Base-by-base conservation (phyloP, 192 early-diverging fungal species). In the Coemansia sp. region DNA sequence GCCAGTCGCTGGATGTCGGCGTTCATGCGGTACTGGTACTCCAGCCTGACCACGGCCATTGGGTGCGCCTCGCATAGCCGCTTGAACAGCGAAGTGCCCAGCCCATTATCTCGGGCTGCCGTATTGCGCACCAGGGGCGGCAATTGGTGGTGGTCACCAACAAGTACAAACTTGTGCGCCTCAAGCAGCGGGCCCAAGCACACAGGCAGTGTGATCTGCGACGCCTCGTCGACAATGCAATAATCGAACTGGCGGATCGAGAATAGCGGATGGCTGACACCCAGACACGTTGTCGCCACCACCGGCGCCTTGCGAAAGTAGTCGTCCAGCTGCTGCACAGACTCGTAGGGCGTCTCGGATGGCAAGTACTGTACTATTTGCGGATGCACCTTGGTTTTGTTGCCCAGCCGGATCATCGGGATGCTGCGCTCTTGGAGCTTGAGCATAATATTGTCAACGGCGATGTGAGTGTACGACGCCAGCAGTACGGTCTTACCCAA, bases 211-310 rank as follows among this genome's bases (percentile, higher is more conserved):
- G 93, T 94, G 25, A 98, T 87, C 75, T 98, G 97, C 15, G 96
- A 94, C 9, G 96, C 95, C 63, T 98, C 97, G 75, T 98, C 97
- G 6, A 98, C 88, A 54, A 98, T 96, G 68, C 95, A 97, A 73
- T 94, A 96, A 74, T 98, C 97, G 74, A 98, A 98, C 46, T 78
- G 67, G 41, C 91, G 86, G 60, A 85, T 86, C 4, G 84, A 68
- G 65, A 97, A 95, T 6, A 96, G 59, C 8, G 88, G 69, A 61
- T 98, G 90, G 35, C 78, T 88, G 51, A 93, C 89, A 10, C 95
- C 94, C 27, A 96, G 72, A 60, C 95, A 96, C 4, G 96, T 98
- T 3, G 93, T 92, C 3, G 89, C 96, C 25, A 98, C 91, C 0
- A 98, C 83, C 47, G 57, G 84, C 80, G 38, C 84, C 68, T 37